These are phyloP conservation scores for Macadamia integrifolia DNA, from an alignment of 164 flowering plant genomes.

Conservation along the genomic window DNA sequence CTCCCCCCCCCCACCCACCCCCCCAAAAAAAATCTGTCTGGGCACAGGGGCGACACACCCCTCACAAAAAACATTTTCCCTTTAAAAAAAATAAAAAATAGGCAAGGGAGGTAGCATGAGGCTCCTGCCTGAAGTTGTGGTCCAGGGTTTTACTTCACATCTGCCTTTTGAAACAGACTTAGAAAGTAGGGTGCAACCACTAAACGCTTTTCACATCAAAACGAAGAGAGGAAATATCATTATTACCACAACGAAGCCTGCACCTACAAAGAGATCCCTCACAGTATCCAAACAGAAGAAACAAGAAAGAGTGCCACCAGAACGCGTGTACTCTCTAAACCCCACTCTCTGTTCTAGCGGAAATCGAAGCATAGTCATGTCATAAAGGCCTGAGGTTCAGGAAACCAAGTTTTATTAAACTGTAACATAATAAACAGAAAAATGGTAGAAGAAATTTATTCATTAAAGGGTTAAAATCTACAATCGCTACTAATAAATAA, in stretches of 20 bases:
- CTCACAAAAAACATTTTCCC: too few species aligned
- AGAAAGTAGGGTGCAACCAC: neutral
- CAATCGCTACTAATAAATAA: neutral
- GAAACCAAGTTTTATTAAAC: neutral
- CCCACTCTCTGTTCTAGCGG: constrained; percentile 62
- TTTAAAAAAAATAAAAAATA: too few species aligned
- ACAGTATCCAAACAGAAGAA: constrained; percentile 69
- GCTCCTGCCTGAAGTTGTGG: too few species aligned
- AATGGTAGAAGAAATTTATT: neutral
- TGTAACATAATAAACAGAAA: neutral
- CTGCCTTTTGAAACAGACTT: neutral
- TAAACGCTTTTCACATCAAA: neutral
- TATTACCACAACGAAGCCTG: constrained; percentile 71
- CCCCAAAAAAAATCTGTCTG: too few species aligned
- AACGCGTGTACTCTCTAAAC: constrained; percentile 70
- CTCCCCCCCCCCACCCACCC: too few species aligned
- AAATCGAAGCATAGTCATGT: constrained; percentile 97
- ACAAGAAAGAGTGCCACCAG: constrained; percentile 89
- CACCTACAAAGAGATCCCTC: constrained; percentile 52
- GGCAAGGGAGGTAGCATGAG: too few species aligned
- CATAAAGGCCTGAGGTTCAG: constrained; percentile 68
- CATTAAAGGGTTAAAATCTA: neutral
- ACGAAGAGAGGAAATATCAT: neutral
- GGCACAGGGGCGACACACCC: too few species aligned
- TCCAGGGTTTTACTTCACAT: too few species aligned